A percentile compares a stretch with the other conserved stretches of the same genome.
Evolutionary conservation across 768 basidiomycete genomes (phyloP).

Genomic region (Suillus bovinus): DNA sequence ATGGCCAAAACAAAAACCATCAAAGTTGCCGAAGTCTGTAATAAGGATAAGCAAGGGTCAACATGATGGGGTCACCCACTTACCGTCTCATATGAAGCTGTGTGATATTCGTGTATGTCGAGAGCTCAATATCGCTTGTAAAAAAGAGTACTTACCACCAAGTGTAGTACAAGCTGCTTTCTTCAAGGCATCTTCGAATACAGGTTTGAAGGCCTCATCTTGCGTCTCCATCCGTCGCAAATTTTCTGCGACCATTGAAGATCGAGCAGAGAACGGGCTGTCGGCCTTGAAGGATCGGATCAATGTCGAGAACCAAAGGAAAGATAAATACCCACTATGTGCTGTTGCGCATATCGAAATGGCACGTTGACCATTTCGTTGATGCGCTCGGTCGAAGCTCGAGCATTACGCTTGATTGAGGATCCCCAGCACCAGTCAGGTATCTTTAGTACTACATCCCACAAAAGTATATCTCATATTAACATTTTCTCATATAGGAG

Average conservation of each 20-base stretch:
- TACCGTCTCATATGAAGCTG: constrained; percentile 16
- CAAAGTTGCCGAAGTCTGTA: constrained; percentile 13
- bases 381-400: background rate
- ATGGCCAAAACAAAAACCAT: constrained; percentile 18
- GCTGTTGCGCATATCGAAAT: constrained; percentile 6
- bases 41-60: background rate
- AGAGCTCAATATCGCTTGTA: background rate
- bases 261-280: background rate
- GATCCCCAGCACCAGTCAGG: constrained; percentile 17
- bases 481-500: background rate
- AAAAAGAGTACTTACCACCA: constrained; percentile 9
- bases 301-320: background rate
- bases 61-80: background rate
- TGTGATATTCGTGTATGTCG: background rate
- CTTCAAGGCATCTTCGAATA: constrained; percentile 14
- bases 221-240: constrained; percentile 19
- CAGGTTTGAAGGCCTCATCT: constrained; percentile 8
- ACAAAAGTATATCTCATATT: background rate
- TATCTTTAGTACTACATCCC: constrained; percentile 7
- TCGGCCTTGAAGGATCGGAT: background rate
- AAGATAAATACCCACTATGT: constrained; percentile 3
- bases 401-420: constrained; percentile 10
- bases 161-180: constrained; percentile 15
- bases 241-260: constrained; percentile 17
- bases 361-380: constrained; percentile 8